These are phyloP conservation scores for Colletotrichum spinosum DNA, from an alignment of 2,329 filamentous ascomycete species.

Conservation along the genomic window DNA sequence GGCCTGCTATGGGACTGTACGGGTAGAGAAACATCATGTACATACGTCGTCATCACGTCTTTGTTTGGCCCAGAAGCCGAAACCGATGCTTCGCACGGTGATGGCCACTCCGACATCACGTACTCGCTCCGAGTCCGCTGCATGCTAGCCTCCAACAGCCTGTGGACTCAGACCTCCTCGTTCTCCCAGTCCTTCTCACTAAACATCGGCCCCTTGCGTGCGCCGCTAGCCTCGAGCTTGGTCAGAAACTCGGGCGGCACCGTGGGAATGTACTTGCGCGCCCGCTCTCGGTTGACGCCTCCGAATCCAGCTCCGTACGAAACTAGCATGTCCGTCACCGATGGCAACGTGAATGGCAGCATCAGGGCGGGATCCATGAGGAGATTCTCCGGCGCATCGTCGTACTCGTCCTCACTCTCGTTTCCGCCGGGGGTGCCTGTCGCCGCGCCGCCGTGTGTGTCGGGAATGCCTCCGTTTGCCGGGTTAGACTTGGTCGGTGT, in stretches of 20 bases:
- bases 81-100: too few relatives aligned
- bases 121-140: too few relatives aligned
- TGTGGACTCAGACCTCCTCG: slow-evolving; percentile 62
- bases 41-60: too few relatives aligned
- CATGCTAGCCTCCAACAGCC: too few relatives aligned
- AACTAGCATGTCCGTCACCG: slow-evolving; percentile 96
- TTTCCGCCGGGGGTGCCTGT: slow-evolving; percentile 49
- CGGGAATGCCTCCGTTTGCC: slow-evolving; percentile 56
- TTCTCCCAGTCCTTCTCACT: slow-evolving; percentile 75
- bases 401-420: slow-evolving; percentile 66
- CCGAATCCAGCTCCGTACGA: slow-evolving; percentile 96
- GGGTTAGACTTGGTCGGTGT: slow-evolving; percentile 56
- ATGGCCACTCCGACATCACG: too few relatives aligned
- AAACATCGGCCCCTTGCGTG: slow-evolving; percentile 67
- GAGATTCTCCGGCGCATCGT: slow-evolving; percentile 78
- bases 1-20: too few relatives aligned
- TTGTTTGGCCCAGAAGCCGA: too few relatives aligned
- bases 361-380: slow-evolving; percentile 91
- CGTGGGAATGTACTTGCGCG: slow-evolving; percentile 94
- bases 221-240: slow-evolving; percentile 77
- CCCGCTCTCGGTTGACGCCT: slow-evolving; percentile 89
- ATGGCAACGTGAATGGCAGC: slow-evolving; percentile 94
- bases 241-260: slow-evolving; percentile 93
- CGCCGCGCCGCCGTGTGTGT: slow-evolving; percentile 54
- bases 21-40: too few relatives aligned